phyloP scores from a whole-genome alignment of 2,329 filamentous ascomycete genomes.

The Pseudogymnoascus sp. region DNA sequence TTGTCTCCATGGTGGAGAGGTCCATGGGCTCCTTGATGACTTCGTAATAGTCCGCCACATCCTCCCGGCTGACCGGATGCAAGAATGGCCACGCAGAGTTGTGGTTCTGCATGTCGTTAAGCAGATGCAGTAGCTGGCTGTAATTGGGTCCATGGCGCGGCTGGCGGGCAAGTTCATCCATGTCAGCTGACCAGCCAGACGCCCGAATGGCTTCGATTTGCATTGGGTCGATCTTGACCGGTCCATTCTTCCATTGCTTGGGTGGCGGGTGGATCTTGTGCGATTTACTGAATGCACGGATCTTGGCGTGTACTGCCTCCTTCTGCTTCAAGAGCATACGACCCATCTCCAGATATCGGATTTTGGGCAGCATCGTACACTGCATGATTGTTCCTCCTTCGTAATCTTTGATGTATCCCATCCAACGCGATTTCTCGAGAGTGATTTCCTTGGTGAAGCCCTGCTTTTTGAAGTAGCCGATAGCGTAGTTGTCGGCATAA shows the following conservation, averaged over 20 bases:
- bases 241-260: conserved; percentile 71
- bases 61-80: conserved; percentile 86
- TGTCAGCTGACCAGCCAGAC: conserved; percentile 92
- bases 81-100: conserved; percentile 91
- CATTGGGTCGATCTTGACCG: conserved; percentile 71
- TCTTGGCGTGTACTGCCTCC: conserved; percentile 90
- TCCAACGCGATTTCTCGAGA: conserved; percentile 82
- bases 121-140: conserved; percentile 82
- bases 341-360: conserved; percentile 86
- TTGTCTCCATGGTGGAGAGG: conserved; percentile 87
- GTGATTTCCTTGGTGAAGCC: conserved; percentile 99
- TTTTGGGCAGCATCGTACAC: conserved; percentile 90
- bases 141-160: conserved; percentile 95
- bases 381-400: conserved; percentile 99
- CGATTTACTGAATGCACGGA: conserved; percentile 79
- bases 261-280: conserved; percentile 83
- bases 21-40: conserved; percentile 99
- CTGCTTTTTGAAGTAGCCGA: conserved; percentile 98
- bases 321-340: conserved; percentile 97
- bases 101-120: conserved; percentile 94
- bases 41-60: conserved; percentile 97
- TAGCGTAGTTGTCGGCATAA: conserved; percentile 97
- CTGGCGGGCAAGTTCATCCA: conserved; percentile 93
- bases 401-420: conserved; percentile 99
- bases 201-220: conserved; percentile 81